These are phyloP conservation scores for Infundibulicybe gibba DNA, from an alignment of 768 basidiomycete genomes.

Conservation along the genomic window DNA sequence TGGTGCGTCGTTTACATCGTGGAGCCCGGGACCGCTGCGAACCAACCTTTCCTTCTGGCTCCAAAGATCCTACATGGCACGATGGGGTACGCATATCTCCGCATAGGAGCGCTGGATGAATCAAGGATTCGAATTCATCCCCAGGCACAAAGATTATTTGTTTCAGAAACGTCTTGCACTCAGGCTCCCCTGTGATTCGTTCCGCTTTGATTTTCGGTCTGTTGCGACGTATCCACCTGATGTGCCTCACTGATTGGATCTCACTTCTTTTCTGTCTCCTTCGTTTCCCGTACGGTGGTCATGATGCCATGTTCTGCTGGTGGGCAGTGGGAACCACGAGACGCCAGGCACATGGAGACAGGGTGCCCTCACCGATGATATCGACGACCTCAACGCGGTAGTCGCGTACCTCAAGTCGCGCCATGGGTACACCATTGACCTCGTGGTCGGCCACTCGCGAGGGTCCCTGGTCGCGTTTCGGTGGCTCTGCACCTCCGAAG, in stretches of 20 bases:
- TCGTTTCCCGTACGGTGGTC: no score
- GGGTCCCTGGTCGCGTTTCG: conserved; percentile 64
- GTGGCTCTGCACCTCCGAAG: conserved; percentile 65
- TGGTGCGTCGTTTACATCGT: conserved; percentile 40
- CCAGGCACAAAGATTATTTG: conserved; percentile 82
- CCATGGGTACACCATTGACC: conserved; percentile 66
- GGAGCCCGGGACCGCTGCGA: neutral
- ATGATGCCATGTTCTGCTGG: conserved; percentile 3
- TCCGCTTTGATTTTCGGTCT: conserved; percentile 85
- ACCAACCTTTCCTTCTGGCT: conserved; percentile 11
- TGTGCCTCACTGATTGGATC: neutral
- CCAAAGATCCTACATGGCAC: conserved; percentile 74
- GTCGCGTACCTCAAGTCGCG: conserved; percentile 53
- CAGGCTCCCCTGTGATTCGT: conserved; percentile 70
- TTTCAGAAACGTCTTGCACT: conserved; percentile 72
- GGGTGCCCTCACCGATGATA: conserved; percentile 54
- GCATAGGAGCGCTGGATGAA: conserved; percentile 13
- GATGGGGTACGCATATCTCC: conserved; percentile 57
- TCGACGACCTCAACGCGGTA: conserved; percentile 64
- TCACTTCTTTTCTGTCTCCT: neutral
- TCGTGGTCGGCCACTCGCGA: conserved; percentile 77
- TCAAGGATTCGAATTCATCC: conserved; percentile 16
- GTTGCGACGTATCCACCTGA: conserved; percentile 13
- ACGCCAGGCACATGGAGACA: conserved; percentile 64
- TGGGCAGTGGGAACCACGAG: conserved; percentile 70